Conservation (phyloP, 1,139 yeast genomes). For the Lodderomyces metapsilosis region DNA sequence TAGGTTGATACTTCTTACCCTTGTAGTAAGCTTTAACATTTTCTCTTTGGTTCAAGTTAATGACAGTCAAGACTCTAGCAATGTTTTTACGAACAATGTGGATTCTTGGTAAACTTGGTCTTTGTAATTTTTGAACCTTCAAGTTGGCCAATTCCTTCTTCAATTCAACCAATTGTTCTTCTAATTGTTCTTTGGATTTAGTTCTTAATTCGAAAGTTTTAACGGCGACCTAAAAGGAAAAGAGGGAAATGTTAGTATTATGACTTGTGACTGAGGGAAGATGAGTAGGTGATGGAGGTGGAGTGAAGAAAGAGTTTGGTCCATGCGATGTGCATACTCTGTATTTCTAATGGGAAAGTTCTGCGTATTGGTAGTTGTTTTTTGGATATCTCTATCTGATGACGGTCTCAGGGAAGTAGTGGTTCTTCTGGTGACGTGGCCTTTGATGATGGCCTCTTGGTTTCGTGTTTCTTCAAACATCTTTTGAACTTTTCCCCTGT, state of each 20-base stretch:
- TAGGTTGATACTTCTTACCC: conserved; percentile 96
- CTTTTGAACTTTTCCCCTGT: too few relatives aligned
- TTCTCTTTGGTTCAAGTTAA: conserved; percentile 96
- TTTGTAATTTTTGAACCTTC: conserved; percentile 93
- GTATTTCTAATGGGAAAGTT: too few relatives aligned
- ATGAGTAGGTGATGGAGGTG: too few relatives aligned
- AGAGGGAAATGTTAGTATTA: conserved; percentile 3
- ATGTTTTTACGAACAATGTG: conserved; percentile 96
- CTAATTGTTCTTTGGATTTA: conserved; percentile 96
- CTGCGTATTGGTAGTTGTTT: too few relatives aligned
- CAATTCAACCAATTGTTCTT: conserved; percentile 89
- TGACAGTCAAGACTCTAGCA: conserved; percentile 96
- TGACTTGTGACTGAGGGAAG: neutral
- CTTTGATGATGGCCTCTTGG: too few relatives aligned
- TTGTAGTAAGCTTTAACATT: conserved; percentile 93
- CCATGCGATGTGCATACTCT: too few relatives aligned
- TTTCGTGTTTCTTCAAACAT: too few relatives aligned
- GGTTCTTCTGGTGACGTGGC: too few relatives aligned
- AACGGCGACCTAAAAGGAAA: conserved; percentile 67
- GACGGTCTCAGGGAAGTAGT: too few relatives aligned
- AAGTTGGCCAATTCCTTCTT: conserved; percentile 96
- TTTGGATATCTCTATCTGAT: too few relatives aligned
- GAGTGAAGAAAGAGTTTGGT: neutral
- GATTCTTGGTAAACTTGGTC: conserved; percentile 92
- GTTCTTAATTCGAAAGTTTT: conserved; percentile 96